Evolutionary conservation across 2,329 filamentous ascomycete genomes (phyloP).

Genomic region (Curvularia verruculosa): DNA sequence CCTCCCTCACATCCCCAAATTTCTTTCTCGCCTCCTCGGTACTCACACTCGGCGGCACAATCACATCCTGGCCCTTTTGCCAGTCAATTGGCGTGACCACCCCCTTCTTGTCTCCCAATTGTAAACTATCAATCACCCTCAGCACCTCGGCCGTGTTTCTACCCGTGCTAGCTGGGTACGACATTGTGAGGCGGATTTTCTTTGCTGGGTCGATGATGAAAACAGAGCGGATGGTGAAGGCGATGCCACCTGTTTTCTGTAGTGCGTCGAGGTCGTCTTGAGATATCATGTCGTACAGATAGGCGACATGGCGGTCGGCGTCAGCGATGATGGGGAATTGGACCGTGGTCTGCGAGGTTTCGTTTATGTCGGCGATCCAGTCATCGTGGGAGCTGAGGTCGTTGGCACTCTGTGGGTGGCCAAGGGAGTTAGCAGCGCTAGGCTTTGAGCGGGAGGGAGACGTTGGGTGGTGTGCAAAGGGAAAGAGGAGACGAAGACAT

Average conservation of each 20-base stretch:
- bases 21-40: conserved; percentile 86
- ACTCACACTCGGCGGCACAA: conserved; percentile 82
- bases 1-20: conserved; percentile 73
- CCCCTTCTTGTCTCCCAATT: conserved; percentile 81
- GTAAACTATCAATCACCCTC: conserved; percentile 63
- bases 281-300: conserved; percentile 59
- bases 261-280: conserved; percentile 63
- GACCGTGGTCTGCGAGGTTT: conserved; percentile 53
- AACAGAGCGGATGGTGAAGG: conserved; percentile 92
- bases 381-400: conserved; percentile 80
- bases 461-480: too few species aligned
- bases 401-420: conserved; percentile 70
- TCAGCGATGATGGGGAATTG: conserved; percentile 59
- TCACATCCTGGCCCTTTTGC: conserved; percentile 87
- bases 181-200: conserved; percentile 90
- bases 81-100: conserved; percentile 91
- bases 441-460: too few species aligned
- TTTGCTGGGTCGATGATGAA: conserved; percentile 95
- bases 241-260: conserved; percentile 63
- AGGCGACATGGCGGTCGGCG: conserved; percentile 56
- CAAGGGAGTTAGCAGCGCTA: background rate
- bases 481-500: too few species aligned
- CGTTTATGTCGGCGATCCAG: conserved; percentile 82
- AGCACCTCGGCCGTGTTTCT: conserved; percentile 64
- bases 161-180: conserved; percentile 89